These are phyloP conservation scores for Colletotrichum cuscutae DNA, from an alignment of 2,329 filamentous ascomycete species.

Conservation along the genomic window DNA sequence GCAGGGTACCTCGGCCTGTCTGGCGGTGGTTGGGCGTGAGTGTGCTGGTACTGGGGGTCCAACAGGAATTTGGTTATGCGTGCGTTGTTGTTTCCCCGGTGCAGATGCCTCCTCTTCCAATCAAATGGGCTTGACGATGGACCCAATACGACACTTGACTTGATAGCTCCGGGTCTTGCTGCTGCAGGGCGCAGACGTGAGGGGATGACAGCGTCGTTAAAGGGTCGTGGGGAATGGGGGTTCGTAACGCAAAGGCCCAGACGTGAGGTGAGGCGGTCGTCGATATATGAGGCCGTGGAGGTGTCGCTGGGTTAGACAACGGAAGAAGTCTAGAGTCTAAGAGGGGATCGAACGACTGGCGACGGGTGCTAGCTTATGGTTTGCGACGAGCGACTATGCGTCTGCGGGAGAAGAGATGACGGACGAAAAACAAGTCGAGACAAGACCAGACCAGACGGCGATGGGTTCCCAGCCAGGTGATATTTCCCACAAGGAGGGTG, in stretches of 20 bases:
- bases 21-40: constrained; percentile 33
- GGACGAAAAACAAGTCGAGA: background rate
- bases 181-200: constrained; percentile 32
- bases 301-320: constrained; percentile 19
- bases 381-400: background rate
- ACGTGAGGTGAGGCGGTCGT: constrained; percentile 16
- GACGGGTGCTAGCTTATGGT: constrained; percentile 3
- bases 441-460: constrained; percentile 10
- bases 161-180: constrained; percentile 18
- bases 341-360: background rate
- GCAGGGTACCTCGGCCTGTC: constrained; percentile 26
- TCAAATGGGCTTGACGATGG: constrained; percentile 7
- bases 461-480: constrained; percentile 12
- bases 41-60: constrained; percentile 19
- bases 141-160: constrained; percentile 26
- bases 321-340: background rate
- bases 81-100: constrained; percentile 33
- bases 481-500: constrained; percentile 25
- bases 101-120: constrained; percentile 33
- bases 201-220: constrained; percentile 20
- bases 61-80: constrained; percentile 32
- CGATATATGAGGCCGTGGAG: constrained; percentile 28
- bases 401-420: constrained; percentile 3
- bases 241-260: constrained; percentile 9
- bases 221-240: background rate